phyloP scores from a whole-genome alignment of 352 stramenopile species.

The Globisporangium viniferum region DNA sequence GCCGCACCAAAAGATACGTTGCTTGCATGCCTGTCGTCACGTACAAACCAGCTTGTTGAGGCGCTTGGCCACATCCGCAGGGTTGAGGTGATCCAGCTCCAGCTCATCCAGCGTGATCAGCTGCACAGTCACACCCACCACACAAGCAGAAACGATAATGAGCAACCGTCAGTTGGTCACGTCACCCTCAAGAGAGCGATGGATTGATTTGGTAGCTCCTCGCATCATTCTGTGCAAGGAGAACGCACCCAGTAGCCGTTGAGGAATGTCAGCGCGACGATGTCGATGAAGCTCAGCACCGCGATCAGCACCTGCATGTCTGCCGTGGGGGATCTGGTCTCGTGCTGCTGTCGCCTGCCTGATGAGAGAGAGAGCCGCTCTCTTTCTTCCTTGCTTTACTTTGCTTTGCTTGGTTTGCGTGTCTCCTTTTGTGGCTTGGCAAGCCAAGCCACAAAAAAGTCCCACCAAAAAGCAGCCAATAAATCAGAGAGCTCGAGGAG shows the following conservation, averaged over 20 bases:
- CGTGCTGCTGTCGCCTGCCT: neutral
- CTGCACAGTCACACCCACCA: slow-evolving; percentile 21
- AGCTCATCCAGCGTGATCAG: slow-evolving; percentile 84
- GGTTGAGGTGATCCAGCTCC: slow-evolving; percentile 85
- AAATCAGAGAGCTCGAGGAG: neutral
- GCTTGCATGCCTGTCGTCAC: slow-evolving; percentile 14
- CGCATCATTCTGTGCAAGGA: neutral
- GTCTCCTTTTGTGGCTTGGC: neutral
- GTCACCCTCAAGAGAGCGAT: neutral
- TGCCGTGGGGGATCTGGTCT: neutral
- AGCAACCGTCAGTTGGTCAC: neutral
- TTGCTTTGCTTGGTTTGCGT: neutral
- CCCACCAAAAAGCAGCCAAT: neutral
- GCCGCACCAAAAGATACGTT: neutral
- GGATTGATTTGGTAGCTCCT: slow-evolving; percentile 2
- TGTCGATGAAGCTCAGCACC: slow-evolving; percentile 81
- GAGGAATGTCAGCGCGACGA: slow-evolving; percentile 83
- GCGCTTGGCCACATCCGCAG: slow-evolving; percentile 76
- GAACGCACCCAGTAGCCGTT: slow-evolving; percentile 83
- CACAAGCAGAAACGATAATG: neutral
- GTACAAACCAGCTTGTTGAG: slow-evolving; percentile 85
- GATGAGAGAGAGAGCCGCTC: neutral
- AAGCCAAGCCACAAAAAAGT: neutral
- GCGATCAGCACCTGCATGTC: slow-evolving; percentile 71
- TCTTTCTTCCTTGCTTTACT: neutral